Conservation (phyloP, 176 grass and related monocot species). For the Ensete glaucum region DNA sequence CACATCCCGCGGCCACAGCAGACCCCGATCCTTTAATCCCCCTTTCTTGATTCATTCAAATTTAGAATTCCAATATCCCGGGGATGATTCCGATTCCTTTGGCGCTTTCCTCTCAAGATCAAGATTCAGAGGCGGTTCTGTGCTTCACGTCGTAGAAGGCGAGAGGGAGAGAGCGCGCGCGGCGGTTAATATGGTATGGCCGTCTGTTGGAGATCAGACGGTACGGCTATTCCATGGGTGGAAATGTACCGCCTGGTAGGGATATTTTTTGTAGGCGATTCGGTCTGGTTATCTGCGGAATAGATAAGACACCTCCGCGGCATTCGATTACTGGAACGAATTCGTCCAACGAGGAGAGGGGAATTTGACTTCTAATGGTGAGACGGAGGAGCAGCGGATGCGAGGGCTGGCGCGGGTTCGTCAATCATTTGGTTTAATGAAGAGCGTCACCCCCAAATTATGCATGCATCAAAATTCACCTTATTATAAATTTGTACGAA, state of each 20-base stretch:
- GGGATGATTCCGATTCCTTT: not conserved
- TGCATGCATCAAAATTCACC: too few relatives aligned
- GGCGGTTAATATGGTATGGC: not conserved
- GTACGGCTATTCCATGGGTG: not conserved
- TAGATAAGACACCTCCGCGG: not conserved
- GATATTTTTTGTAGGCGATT: not conserved
- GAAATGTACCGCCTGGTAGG: too few relatives aligned
- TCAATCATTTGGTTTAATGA: too few relatives aligned
- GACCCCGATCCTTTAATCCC: not conserved
- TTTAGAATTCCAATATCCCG: not conserved
- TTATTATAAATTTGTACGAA: too few relatives aligned
- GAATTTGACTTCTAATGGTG: not conserved
- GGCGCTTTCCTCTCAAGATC: not conserved
- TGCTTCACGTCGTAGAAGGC: slow-evolving; percentile 7
- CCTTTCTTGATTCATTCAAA: not conserved
- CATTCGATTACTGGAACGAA: not conserved
- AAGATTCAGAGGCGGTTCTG: not conserved
- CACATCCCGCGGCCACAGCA: not conserved
- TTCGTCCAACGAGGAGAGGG: too few relatives aligned
- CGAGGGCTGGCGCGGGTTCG: not conserved
- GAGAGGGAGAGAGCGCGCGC: not conserved
- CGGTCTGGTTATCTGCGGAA: not conserved
- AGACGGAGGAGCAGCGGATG: not conserved
- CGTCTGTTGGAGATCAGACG: slow-evolving; percentile 17
- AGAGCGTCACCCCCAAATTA: too few relatives aligned